Base-by-base conservation (phyloP, 106 monocot species). In the Iris macrosiphon region DNA sequence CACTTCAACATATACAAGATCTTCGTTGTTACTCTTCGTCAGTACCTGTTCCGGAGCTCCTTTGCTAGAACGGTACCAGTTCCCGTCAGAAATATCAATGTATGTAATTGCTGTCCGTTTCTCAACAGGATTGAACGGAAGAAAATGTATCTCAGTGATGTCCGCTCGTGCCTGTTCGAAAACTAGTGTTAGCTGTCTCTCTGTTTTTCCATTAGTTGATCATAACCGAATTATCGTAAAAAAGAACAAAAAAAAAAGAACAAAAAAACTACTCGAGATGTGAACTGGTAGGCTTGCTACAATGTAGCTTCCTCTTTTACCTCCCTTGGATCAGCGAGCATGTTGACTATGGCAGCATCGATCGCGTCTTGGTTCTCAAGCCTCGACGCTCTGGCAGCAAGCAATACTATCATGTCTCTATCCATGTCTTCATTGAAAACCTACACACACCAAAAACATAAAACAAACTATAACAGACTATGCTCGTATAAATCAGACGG, bases 81-180 rank as follows among this genome's bases (percentile, higher is more conserved):
- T 79, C 22, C 72, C 75, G 45, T 79, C 56, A 56, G 68, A 63
- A n/a, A n/a, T n/a, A 60, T 79, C 79, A 31, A 75, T 45, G 45
- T 85, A 85, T 45, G 84, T 85, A 55, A 85, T 76, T 56, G 79
- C 79, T 7, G 84, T 85, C 5, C 84, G 52, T 54, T 85, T 85
- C 3, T 85, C 79, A 24, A 75, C 59, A 23, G 84, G 84, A 64
- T 85, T 85, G 49, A 85, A 85, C 18, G 84, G 84, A 8, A 85
- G 50, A 52, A 85, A 85, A 62, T 85, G 84, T 10, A 79, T 47
- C 59, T 83, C 83, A 18, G 65, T 67, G 32, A 83, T 83, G 22
- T 63, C 37, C 53, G 69, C 70, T 27, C 83, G 73, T 50, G 78
- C 83, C 84, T 84, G 65, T 16, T 29, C 17, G 11, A 20, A 55